Evolutionary conservation across 192 early-diverging fungal species (phyloP), one percentile per base, ranked within the genome.

Genomic region (Backusella sp.): DNA sequence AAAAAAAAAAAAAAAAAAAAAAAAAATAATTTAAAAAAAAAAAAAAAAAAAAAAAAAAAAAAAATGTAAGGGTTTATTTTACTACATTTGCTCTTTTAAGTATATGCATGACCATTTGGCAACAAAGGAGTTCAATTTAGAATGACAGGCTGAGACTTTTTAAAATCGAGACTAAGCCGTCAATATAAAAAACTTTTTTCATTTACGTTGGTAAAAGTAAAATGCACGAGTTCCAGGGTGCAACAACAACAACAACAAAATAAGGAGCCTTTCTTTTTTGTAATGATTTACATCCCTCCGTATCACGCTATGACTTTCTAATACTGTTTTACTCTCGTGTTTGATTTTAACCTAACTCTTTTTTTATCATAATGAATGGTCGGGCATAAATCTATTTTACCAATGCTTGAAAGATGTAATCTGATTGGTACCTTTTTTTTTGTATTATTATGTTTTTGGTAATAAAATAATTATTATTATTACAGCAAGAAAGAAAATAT

Each of bases 61-160:
- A 44, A 44, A 56, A 56, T 26, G 26, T 56, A 56, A 56, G 53
- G 53, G 53, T 56, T 56, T n/a, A 56, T 56, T 56, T 56, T 56
- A 56, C 53, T 56, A 56, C 53, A 26, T 56, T 56, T 56, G 1
- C 53, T 56, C 23, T 23, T 56, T 56, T 56, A 21, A 56, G 53
- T 56, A 56, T 56, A 56, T n/a, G 53, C 53, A 28, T 62, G 56
- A 62, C 56, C 56, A 28, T 62, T 62, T 62, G 56, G 56, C 56
- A 62, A 62, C 56, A 49, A 71, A 28, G 70, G 41, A 44, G 70
- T 71, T 39, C 41, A 71, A 71, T 71, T 71, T 71, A 71, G 70
- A 71, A 71, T 71, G 69, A 44, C 36, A 39, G 66, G 66, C 21
- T 69, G 39, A 44, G 23, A 71, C 23, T 5, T 26, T 44, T 44